phyloP scores from a whole-genome alignment of 441 rosid species.

The Populus tomentosa region DNA sequence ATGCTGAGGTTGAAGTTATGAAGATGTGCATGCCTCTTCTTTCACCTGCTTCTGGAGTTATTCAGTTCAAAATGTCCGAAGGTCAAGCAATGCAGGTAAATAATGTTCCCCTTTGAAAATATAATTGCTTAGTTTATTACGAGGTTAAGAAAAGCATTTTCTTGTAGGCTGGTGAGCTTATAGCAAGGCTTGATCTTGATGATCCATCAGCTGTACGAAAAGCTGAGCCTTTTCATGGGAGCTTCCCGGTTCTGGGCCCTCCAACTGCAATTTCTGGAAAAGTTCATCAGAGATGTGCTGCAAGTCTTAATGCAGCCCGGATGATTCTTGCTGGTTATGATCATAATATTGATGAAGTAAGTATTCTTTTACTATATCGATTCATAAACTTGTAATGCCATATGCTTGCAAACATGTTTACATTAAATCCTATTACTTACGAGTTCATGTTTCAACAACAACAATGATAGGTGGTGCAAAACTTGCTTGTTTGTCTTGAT shows the following conservation, averaged over 20 bases:
- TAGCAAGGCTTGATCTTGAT: conserved; percentile 93
- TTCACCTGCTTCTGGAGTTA: conserved; percentile 96
- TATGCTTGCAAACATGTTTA: not conserved
- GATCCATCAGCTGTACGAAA: conserved; percentile 99
- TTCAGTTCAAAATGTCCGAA: conserved; percentile 89
- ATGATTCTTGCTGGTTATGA: conserved; percentile 99
- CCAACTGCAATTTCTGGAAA: conserved; percentile 96
- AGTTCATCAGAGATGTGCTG: conserved; percentile 99
- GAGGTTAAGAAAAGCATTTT: conserved; percentile 18
- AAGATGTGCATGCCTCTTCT: conserved; percentile 99
- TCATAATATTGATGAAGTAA: conserved; percentile 88
- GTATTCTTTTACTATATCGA: conserved; percentile 16
- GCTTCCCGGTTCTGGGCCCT: conserved; percentile 86
- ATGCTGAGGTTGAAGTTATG: conserved; percentile 99
- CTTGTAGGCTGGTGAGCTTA: conserved; percentile 97
- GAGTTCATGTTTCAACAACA: conserved; percentile 11
- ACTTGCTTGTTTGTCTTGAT: conserved; percentile 88
- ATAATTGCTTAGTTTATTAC: not conserved
- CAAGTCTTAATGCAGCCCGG: conserved; percentile 89
- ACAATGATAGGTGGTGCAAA: conserved; percentile 75
- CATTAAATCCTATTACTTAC: not conserved
- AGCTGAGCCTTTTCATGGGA: conserved; percentile 95
- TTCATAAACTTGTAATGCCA: not conserved
- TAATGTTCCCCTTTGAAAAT: conserved; percentile 11
- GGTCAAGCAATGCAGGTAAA: conserved; percentile 99